Evolutionary conservation across 2,329 filamentous ascomycete species (phyloP), one percentile per base, ranked within the genome.

Genomic region (Diaporthe velutina): DNA sequence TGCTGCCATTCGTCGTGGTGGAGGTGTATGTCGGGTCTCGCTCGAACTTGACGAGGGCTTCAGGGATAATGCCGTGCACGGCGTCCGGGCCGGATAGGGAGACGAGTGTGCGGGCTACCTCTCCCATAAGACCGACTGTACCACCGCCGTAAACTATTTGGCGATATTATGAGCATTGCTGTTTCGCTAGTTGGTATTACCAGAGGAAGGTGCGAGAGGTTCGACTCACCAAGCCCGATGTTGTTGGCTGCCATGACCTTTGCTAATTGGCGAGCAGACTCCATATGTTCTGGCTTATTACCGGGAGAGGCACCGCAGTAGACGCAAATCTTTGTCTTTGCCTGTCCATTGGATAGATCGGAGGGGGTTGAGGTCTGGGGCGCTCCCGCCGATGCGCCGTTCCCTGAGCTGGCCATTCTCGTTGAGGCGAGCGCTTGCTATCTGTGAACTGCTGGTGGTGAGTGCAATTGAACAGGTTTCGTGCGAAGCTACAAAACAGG

Each of bases 41-140:
- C 85, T 98, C 96, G 83, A 93, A 93, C 78, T 90, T 90, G 58
- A 98, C 91, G 8, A 99, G 90, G 0, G 96, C 93, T 70, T 93
- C 90, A 7, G 97, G 97, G 80, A 99, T 98, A 82, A 99, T 94
- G 81, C 97, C 97, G 85, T 98, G 96, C 22, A 98, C 97, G 17
- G 93, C 86, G 68, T 92, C 84, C 0, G 96, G 95, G 3, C 97
- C 96, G 7, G 93, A 92, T 77, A 98, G 91, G 0, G 93, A 89
- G 78, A 97, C 95, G 38, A 99, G 92, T 0, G 95, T 96, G 80
- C 93, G 93, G 60, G 97, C 95, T 15, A 98, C 85, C 82, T 98
- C 95, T 81, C 97, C 97, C 97, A 99, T 99, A 60, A 99, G 90
- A 13, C 97, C 97, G 50, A 95, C 92, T 3, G 96, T 98, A 80